A percentile compares a stretch with the other conserved stretches of the same genome.
Conservation (phyloP, 768 basidiomycete genomes). For the Saitozyma podzolica region DNA sequence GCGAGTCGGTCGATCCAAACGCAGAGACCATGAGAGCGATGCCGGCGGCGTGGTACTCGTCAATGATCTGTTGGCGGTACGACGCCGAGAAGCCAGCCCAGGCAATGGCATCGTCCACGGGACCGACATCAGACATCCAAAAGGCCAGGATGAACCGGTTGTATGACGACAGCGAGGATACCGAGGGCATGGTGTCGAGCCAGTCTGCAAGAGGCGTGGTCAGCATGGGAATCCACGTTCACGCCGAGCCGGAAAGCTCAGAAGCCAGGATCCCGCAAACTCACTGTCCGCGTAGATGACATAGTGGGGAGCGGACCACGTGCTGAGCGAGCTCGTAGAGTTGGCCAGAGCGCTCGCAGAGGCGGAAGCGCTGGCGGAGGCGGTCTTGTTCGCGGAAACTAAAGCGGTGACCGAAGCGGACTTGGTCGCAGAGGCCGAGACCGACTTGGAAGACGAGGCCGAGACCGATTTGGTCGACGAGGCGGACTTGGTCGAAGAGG, state of each 20-base stretch:
- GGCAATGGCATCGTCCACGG: slow-evolving; percentile 43
- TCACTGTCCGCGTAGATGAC: slow-evolving; percentile 45
- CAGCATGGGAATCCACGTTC: neutral
- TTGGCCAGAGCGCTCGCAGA: neutral
- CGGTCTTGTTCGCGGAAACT: neutral
- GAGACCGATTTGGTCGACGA: neutral
- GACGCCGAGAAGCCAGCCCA: slow-evolving; percentile 25
- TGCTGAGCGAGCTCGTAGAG: slow-evolving; percentile 9
- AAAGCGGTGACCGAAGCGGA: neutral
- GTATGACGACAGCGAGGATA: slow-evolving; percentile 29
- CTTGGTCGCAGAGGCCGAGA: neutral
- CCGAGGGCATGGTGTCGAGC: slow-evolving; percentile 44
- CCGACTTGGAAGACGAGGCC: neutral
- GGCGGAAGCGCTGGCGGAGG: slow-evolving; percentile 1
- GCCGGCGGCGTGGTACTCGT: slow-evolving; percentile 62
- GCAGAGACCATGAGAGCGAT: slow-evolving; percentile 66
- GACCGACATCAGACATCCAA: slow-evolving; percentile 46
- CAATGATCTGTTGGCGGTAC: slow-evolving; percentile 58
- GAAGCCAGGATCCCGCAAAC: neutral
- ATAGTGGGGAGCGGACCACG: slow-evolving; percentile 34
- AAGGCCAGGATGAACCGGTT: slow-evolving; percentile 52
- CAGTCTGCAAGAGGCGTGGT: slow-evolving; percentile 20
- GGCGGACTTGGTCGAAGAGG: slow-evolving; percentile 1
- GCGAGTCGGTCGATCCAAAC: slow-evolving; percentile 63
- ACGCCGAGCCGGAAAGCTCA: neutral